phyloP scores from a whole-genome alignment of 495 filamentous ascomycete genomes.

The Hypoxylon perforatum region DNA sequence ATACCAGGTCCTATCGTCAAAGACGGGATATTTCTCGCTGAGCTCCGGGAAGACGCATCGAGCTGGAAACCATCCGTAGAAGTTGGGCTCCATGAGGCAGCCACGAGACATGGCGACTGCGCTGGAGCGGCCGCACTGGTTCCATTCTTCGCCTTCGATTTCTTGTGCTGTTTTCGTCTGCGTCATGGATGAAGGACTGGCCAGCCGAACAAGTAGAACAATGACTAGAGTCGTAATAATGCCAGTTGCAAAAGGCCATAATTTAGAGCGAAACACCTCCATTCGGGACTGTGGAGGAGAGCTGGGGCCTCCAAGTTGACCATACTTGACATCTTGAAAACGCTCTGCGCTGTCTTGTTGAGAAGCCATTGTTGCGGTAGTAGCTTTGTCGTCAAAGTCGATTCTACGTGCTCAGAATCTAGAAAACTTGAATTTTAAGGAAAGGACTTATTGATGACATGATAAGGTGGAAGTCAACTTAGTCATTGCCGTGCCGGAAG shows the following conservation, averaged over 20 bases:
- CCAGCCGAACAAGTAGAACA: constrained; percentile 12
- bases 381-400: neutral
- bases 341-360: neutral
- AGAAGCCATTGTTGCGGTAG: neutral
- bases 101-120: constrained; percentile 26
- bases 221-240: neutral
- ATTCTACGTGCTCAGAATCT: neutral
- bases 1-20: constrained; percentile 28
- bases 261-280: constrained; percentile 7
- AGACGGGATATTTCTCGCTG: constrained; percentile 26
- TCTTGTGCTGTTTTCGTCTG: constrained; percentile 6
- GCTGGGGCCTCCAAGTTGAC: neutral
- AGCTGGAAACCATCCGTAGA: constrained; percentile 42
- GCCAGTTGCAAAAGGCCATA: constrained; percentile 20
- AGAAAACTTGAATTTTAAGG: neutral
- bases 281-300: neutral
- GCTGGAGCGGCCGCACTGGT: constrained; percentile 34
- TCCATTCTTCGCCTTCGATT: constrained; percentile 27
- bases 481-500: neutral
- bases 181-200: neutral
- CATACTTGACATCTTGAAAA: constrained; percentile 23
- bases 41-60: constrained; percentile 34
- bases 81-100: constrained; percentile 41
- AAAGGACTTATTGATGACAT: neutral
- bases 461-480: too few relatives aligned